Base-by-base conservation (phyloP, 2,329 filamentous ascomycete species). In the Nakataea oryzae region DNA sequence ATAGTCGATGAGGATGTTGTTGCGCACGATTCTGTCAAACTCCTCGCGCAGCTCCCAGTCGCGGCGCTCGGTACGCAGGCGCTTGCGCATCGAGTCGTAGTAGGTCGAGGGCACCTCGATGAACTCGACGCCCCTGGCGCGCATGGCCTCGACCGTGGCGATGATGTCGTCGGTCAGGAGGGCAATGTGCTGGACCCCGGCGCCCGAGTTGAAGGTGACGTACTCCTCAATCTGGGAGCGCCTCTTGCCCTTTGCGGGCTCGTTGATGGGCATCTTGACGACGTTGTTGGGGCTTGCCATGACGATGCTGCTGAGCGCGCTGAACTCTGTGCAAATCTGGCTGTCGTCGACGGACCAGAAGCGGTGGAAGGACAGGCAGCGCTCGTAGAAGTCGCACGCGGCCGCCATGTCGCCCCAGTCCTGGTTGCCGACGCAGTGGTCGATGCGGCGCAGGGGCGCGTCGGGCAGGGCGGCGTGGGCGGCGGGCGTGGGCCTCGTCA, bases 251-350 rank as follows among this genome's bases (percentile, higher is more conserved):
- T 84, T 79, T 0, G 93, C 93, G 1, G 93, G 93, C 78, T 97
- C 93, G 79, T 97, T 97, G 83, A 97, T 96, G 70, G 93, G 93
- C 92, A 97, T 97, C 79, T 97, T 97, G 75, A 97, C 91, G 5
- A 89, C 74, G 63, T 93, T 89, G 78, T 93, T 91, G 64, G 86
- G 86, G 5, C 87, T 91, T 55, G 89, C 85, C 92, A 97, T 96
- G 71, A 97, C 93, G 70, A 97, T 87, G 70, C 86, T 90, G 76
- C 88, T 91, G 58, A 97, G 81, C 12, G 93, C 92, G 1, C 88
- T 92, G 82, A 91, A 97, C 72, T 96, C 92, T 67, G 90, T 96
- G 82, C 86, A 91, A 76, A 97, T 96, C 73, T 96, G 86, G 68
- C 86, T 89, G 80, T 97, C 93, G 74, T 97, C 93, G 63, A 97